A percentile compares a stretch with the other conserved stretches of the same genome.
Evolutionary conservation across 2,329 filamentous ascomycete genomes (phyloP).

Genomic region (Rutstroemia sp.): DNA sequence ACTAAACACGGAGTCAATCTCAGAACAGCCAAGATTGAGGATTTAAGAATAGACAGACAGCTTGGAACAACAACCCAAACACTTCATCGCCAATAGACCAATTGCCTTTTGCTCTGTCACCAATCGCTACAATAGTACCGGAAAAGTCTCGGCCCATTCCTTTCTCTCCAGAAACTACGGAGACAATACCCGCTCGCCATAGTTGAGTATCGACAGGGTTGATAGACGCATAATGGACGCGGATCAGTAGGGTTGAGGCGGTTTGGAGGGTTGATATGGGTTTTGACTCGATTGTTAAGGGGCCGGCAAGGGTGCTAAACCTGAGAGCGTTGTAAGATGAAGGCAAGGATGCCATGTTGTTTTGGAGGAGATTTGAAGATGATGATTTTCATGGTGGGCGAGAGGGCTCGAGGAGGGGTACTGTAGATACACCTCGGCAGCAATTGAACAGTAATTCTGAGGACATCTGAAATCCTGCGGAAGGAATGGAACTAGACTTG

Average conservation of each 20-base stretch:
- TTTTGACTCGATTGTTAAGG: conserved; percentile 18
- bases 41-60: conserved; percentile 13
- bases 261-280: conserved; percentile 16
- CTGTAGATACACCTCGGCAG: no score
- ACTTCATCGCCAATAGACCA: conserved; percentile 32
- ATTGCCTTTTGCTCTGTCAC: conserved; percentile 23
- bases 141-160: conserved; percentile 27
- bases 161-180: conserved; percentile 23
- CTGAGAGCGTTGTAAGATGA: conserved; percentile 12
- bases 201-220: conserved; percentile 27
- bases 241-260: conserved; percentile 23
- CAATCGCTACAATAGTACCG: conserved; percentile 30
- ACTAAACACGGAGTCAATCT: conserved; percentile 10
- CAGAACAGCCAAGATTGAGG: neutral
- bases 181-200: conserved; percentile 22
- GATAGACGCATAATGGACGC: conserved; percentile 26
- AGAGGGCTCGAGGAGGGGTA: neutral
- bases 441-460: no score
- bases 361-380: neutral
- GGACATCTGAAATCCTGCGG: no score
- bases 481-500: no score
- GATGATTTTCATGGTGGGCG: neutral
- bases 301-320: conserved; percentile 14
- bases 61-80: conserved; percentile 27
- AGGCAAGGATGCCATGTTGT: conserved; percentile 2